Evolutionary conservation across 2,329 filamentous ascomycete species (phyloP), one percentile per base, ranked within the genome.

Genomic region (Chrysosporium keratinophilum): DNA sequence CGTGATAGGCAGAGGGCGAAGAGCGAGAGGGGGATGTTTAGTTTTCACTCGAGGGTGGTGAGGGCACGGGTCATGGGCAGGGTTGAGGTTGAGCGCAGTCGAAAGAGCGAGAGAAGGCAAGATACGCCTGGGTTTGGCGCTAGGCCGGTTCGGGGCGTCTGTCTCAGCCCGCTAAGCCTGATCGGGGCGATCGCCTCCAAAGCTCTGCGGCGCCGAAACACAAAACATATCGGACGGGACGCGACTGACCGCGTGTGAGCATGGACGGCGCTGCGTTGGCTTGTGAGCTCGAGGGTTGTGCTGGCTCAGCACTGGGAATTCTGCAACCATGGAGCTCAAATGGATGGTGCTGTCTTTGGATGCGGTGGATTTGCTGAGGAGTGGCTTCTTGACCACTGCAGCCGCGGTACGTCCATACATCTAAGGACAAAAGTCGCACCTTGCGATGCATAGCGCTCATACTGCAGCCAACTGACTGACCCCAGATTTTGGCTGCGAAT

Each of bases 401-500:
- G 42, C 37, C 12, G 33, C 35, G 50, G 50, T 52, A 52, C 6
- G 50, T 52, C 15, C 20, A 11, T 35, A 34, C 12, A 37, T 3
- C 23, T 14, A 31, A 3, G 2, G 10, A 15, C 23, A 28, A 9
- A n/a, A 20, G 37, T 19, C 39, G 4, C n/a, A 12, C 20, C 12
- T 14, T 9, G 11, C 15, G 6, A 15, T 45, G 10, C 9, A 20
- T 35, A 12, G 14, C 4, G 37, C 10, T 34, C 5, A 39, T 10
- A 6, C 17, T 52, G 31, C 34, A 46, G 33, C 7, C 17, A 17
- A 23, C 50, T 52, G 41, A 52, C 20, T 31, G 40, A 12, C 44
- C 19, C 6, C 62, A 74, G 66, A 70, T 80, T 34, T 63, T 83
- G 51, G 64, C 75, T 47, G 69, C 79, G 56, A 75, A 74, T 64